Base-by-base conservation (phyloP, 2,329 filamentous ascomycete genomes). In the Xylariaceae sp. region DNA sequence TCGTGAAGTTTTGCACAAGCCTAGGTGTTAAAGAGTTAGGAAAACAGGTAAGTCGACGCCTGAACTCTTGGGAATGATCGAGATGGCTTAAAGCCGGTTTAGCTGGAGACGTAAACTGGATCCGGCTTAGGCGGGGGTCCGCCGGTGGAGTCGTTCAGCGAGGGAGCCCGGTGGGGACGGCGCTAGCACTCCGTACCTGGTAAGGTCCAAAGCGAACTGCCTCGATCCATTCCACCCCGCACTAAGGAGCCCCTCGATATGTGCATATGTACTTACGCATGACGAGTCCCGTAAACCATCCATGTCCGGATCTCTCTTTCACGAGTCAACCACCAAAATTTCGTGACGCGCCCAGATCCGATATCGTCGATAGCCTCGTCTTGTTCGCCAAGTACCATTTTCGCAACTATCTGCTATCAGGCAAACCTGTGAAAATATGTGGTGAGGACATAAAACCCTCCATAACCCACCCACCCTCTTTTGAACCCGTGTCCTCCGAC, bases 351-450 rank as follows among this genome's bases (percentile, higher is more conserved):
- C 52, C 54, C 37, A 8, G 23, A 30, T 30, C 23, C 23, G 23
- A 42, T 9, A 42, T 9, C 42, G 23, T 53, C 50, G 18, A 35
- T 53, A 63, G 56, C 37, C 39, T n/a, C 34, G 13, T 44, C 10
- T 35, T 23, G 42, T 44, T 30, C 13, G 34, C 37, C 15, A 4
- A 23, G 23, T 30, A 30, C 23, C 23, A 48, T 23, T 37, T 39
- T 52, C 18, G 49, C 34, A 45, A 11, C 34, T 17, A 30, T 18
- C 30, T 35, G 2, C 18, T 51, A n/a, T n/a, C 47, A 34, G 10
- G 42, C 42, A 13, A 13, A n/a, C 42, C n/a, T 7, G 39, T 37
- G 49, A 30, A 52, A 62, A 55, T 44, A 65, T 65, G 63, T 65
- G 63, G 63, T 65, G 42, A 58, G 63, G 47, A 49, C 18, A 50